Conservation (phyloP, 805 yeast species). For the Lipomyces chichibuensis region DNA sequence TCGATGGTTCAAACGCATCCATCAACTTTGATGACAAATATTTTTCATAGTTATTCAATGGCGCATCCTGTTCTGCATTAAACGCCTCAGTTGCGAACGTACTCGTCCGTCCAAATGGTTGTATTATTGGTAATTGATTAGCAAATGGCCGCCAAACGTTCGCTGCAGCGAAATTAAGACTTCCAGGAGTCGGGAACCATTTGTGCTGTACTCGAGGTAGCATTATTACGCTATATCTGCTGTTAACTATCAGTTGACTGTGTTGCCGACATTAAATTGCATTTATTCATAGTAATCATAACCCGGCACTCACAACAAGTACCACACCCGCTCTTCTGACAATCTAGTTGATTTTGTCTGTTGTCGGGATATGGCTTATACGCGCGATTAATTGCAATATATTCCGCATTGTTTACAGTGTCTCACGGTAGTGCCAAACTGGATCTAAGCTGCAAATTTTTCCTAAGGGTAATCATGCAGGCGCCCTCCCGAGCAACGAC, state of each 20-base stretch:
- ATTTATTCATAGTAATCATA: neutral
- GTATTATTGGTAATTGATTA: neutral
- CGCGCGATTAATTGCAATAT: neutral
- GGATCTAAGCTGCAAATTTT: neutral
- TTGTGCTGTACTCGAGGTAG: neutral
- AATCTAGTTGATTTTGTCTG: too few relatives aligned
- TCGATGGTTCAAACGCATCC: conserved; percentile 61
- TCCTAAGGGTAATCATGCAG: neutral
- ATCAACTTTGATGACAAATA: conserved; percentile 48
- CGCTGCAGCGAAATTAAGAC: neutral
- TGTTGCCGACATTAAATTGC: neutral
- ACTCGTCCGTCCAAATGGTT: neutral
- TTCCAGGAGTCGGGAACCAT: neutral
- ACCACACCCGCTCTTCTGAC: neutral
- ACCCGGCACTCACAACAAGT: neutral
- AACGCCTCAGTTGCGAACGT: conserved; percentile 3
- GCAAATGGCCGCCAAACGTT: neutral
- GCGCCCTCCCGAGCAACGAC: neutral
- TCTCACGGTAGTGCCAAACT: neutral
- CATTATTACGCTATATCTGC: neutral
- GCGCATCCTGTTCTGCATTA: conserved; percentile 9
- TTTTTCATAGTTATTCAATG: conserved; percentile 28
- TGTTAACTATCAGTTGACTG: neutral
- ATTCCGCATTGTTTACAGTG: neutral
- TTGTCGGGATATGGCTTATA: neutral